Percentiles rank a stretch among this genome's conserved stretches.
These are phyloP conservation scores for Ascobolus immersus DNA, from an alignment of 495 filamentous ascomycete species.

Conservation along the genomic window DNA sequence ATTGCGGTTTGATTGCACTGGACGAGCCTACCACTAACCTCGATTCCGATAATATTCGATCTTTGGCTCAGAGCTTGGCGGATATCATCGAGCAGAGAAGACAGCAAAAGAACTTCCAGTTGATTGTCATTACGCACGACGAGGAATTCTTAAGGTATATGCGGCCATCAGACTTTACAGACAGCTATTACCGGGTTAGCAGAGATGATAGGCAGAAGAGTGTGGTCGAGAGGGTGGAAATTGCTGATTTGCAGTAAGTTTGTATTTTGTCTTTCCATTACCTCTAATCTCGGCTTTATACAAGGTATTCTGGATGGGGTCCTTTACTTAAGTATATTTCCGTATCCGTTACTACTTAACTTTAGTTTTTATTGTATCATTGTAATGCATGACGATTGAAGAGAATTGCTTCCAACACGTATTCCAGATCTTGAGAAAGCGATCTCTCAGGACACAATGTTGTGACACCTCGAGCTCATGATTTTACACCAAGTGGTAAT, in stretches of 20 bases:
- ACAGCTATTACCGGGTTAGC: conserved; percentile 67
- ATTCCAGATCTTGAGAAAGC: no score
- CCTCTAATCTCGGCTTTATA: neutral
- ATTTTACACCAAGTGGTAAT: no score
- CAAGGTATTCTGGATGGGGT: no score
- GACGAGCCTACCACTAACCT: conserved; percentile 97
- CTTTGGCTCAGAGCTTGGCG: conserved; percentile 60
- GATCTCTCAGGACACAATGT: no score
- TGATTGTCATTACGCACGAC: conserved; percentile 90
- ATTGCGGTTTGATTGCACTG: conserved; percentile 87
- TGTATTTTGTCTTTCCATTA: conserved; percentile 16
- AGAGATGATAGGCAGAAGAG: conserved; percentile 66
- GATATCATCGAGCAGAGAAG: conserved; percentile 66
- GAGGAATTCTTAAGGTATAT: conserved; percentile 86
- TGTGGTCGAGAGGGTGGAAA: conserved; percentile 22
- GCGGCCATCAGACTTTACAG: conserved; percentile 82
- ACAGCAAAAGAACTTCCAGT: conserved; percentile 79
- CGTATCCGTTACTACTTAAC: no score
- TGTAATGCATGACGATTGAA: no score
- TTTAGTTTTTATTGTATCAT: no score
- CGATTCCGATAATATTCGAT: conserved; percentile 77
- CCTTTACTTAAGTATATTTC: no score
- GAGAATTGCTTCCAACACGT: no score
- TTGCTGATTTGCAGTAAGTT: no score
- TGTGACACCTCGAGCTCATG: no score